A percentile compares a stretch with the other conserved stretches of the same genome.
These are phyloP conservation scores for Phytophthora pisi DNA, from an alignment of 352 stramenopile species.

Conservation along the genomic window DNA sequence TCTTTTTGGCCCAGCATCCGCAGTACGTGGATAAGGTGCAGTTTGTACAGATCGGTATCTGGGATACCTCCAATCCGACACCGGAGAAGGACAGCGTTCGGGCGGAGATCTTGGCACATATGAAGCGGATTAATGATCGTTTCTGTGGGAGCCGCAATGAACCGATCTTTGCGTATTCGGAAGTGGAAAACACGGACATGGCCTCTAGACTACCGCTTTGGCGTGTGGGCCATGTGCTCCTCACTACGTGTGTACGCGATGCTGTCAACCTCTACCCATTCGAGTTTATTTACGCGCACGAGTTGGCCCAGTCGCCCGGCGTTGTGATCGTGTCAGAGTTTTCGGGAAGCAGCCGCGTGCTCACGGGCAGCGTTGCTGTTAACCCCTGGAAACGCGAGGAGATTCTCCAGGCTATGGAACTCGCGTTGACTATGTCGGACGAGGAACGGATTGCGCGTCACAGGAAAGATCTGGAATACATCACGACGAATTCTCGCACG, in stretches of 20 bases:
- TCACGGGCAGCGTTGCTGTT: slow-evolving; percentile 96
- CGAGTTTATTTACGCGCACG: slow-evolving; percentile 87
- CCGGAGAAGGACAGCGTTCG: slow-evolving; percentile 73
- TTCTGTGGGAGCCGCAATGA: slow-evolving; percentile 49
- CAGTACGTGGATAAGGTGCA: slow-evolving; percentile 87
- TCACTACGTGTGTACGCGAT: slow-evolving; percentile 82
- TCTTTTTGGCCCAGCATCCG: slow-evolving; percentile 90
- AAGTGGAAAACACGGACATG: slow-evolving; percentile 86
- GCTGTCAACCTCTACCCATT: slow-evolving; percentile 88
- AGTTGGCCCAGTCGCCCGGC: slow-evolving; percentile 77
- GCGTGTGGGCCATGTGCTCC: slow-evolving; percentile 71
- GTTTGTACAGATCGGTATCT: slow-evolving; percentile 83
- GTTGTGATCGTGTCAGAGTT: slow-evolving; percentile 98
- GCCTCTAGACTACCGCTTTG: slow-evolving; percentile 74
- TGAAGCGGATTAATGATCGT: slow-evolving; percentile 76
- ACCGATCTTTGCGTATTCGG: slow-evolving; percentile 70
- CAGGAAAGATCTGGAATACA: slow-evolving; percentile 91
- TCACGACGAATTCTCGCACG: slow-evolving; percentile 94
- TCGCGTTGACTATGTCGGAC: slow-evolving; percentile 73
- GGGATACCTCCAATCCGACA: slow-evolving; percentile 75
- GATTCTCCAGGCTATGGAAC: slow-evolving; percentile 74
- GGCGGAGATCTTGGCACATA: slow-evolving; percentile 59
- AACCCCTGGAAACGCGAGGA: slow-evolving; percentile 98
- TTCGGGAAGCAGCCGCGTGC: slow-evolving; percentile 95
- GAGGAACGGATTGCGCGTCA: slow-evolving; percentile 78